Evolutionary conservation across 2,329 filamentous ascomycete genomes (phyloP).

Genomic region (Fusarium sulawesiense): DNA sequence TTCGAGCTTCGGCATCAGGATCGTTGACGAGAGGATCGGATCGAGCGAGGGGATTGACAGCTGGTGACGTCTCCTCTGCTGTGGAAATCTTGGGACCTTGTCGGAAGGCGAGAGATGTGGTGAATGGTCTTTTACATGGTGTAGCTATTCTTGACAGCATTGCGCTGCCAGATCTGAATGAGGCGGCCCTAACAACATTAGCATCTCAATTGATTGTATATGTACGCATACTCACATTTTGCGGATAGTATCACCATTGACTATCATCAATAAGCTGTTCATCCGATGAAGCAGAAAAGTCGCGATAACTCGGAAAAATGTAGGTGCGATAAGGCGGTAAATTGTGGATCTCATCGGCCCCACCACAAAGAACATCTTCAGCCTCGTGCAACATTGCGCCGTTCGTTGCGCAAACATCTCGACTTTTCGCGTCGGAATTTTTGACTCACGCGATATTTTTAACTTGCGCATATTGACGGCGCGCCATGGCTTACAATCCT

Average conservation of each 20-base stretch:
- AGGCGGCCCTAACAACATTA: too few species aligned
- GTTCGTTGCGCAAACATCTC: slow-evolving; percentile 16
- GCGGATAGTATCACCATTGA: slow-evolving; percentile 33
- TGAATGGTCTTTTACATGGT: slow-evolving; percentile 47
- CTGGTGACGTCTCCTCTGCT: slow-evolving; percentile 8
- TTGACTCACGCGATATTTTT: slow-evolving; percentile 2
- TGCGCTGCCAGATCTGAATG: slow-evolving; percentile 46
- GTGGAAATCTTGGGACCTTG: slow-evolving; percentile 27
- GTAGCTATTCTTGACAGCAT: slow-evolving; percentile 48
- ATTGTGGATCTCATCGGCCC: slow-evolving; percentile 33
- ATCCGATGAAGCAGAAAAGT: slow-evolving; percentile 42
- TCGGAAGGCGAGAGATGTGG: slow-evolving; percentile 49
- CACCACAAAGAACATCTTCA: slow-evolving; percentile 44
- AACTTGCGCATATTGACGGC: slow-evolving; percentile 20
- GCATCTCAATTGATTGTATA: too few species aligned
- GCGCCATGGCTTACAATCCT: slow-evolving; percentile 69
- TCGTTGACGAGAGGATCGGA: slow-evolving; percentile 4
- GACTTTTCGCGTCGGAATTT: background rate
- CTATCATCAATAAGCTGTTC: slow-evolving; percentile 34
- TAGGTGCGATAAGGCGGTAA: slow-evolving; percentile 44
- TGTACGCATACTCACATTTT: slow-evolving; percentile 42
- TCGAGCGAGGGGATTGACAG: slow-evolving; percentile 15
- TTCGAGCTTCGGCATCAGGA: background rate
- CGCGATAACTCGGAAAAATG: slow-evolving; percentile 46
- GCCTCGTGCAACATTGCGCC: slow-evolving; percentile 44